phyloP scores from a whole-genome alignment of 306 rosid genomes.

The Herpetospermum pedunculosum region DNA sequence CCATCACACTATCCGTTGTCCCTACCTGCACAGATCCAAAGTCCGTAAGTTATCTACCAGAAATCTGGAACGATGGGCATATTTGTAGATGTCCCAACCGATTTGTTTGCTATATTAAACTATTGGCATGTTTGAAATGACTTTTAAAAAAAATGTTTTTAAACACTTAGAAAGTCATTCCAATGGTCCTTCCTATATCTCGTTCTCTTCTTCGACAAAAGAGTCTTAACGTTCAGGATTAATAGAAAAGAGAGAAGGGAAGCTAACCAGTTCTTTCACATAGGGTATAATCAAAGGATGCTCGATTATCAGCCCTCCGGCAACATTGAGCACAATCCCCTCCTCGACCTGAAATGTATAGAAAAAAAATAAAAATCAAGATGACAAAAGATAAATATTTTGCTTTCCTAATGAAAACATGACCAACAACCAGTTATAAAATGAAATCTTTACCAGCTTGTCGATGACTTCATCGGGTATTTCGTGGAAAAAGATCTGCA shows the following conservation, averaged over 20 bases:
- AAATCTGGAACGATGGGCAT: not conserved
- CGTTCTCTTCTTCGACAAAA: not conserved
- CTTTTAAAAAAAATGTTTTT: too few species aligned
- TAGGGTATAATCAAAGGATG: conserved; percentile 71
- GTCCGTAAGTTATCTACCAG: not conserved
- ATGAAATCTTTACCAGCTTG: conserved; percentile 53
- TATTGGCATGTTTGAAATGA: too few species aligned
- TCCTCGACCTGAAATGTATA: conserved; percentile 52
- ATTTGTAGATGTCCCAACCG: not conserved
- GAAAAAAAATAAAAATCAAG: not conserved
- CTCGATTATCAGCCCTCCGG: conserved; percentile 89
- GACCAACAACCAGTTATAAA: conserved; percentile 6
- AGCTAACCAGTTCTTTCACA: conserved; percentile 85
- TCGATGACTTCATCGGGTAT: conserved; percentile 77
- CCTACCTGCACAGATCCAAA: conserved; percentile 55
- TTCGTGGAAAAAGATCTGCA: conserved; percentile 83
- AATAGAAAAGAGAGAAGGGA: conserved; percentile 17
- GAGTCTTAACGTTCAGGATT: not conserved
- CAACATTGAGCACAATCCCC: conserved; percentile 73
- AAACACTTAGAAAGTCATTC: too few species aligned
- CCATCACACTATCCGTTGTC: conserved; percentile 94
- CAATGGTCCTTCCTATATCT: too few species aligned
- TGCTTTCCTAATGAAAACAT: not conserved
- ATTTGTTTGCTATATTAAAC: not conserved
- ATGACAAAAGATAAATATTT: not conserved